phyloP scores from a whole-genome alignment of 306 rosid species.

The Hippophae tibetana region DNA sequence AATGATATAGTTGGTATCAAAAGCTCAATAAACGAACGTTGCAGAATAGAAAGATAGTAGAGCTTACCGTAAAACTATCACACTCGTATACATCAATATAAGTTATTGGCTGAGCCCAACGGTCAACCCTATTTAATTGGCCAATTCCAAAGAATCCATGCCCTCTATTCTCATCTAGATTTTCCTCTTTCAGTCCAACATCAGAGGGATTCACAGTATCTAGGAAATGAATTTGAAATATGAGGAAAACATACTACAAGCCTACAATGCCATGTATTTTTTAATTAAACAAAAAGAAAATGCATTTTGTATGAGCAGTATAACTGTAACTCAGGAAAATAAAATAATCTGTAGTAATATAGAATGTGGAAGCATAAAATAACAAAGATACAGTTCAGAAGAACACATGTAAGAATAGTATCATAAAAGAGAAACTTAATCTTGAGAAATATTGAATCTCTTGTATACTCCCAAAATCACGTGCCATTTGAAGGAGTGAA shows the following conservation, averaged over 20 bases:
- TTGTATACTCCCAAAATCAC: too few species aligned
- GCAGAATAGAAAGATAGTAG: slow-evolving; percentile 3
- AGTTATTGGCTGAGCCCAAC: slow-evolving; percentile 92
- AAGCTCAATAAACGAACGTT: neutral
- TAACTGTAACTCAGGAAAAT: too few species aligned
- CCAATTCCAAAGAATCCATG: slow-evolving; percentile 56
- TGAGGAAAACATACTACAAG: slow-evolving; percentile 11
- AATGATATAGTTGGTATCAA: neutral
- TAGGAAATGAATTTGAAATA: slow-evolving; percentile 22
- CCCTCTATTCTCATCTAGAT: slow-evolving; percentile 68
- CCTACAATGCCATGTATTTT: slow-evolving; percentile 2
- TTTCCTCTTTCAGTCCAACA: slow-evolving; percentile 73
- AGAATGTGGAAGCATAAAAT: too few species aligned
- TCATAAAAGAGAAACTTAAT: too few species aligned
- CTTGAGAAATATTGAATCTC: too few species aligned
- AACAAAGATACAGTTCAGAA: too few species aligned
- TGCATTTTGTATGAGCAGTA: too few species aligned
- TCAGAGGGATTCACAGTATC: slow-evolving; percentile 57
- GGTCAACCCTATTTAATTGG: slow-evolving; percentile 47
- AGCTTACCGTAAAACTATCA: slow-evolving; percentile 63
- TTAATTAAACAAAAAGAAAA: neutral
- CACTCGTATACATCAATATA: slow-evolving; percentile 61
- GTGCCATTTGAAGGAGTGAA: too few species aligned
- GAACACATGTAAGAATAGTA: too few species aligned
- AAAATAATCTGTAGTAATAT: too few species aligned